Base-by-base conservation (phyloP, 306 rosid genomes). In the Cucurbita argyrosperma region DNA sequence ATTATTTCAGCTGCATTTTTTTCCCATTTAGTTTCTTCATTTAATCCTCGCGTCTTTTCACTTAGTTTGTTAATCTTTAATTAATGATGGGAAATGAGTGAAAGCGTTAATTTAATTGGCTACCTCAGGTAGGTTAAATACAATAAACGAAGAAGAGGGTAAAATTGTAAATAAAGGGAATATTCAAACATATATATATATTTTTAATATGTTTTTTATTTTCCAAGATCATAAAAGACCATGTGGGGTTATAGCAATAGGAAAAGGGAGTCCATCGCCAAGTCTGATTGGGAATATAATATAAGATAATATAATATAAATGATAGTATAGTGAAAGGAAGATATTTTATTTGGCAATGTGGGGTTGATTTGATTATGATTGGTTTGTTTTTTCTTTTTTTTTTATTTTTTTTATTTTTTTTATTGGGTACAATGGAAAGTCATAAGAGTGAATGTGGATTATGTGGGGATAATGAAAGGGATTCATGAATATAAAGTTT, bases 301-400 rank as follows among this genome's bases (percentile, higher is more conserved):
- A 46, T 46, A 46, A 50, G 13, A 50, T 5, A 50, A 40, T 39
- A 39, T n/a, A 63, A 42, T 42, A 4, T 5, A 5, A n/a, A 30
- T 30, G 35, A 30, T 30, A n/a, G 14, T 64, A 67, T 67, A 21
- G 72, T 49, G 7, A 10, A 45, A 45, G 56, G 45, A 69, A 49
- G 57, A 69, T 69, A 69, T 69, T 69, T 40, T 69, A 69, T 69
- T 69, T 26, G 58, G 74, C 11, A 69, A 13, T 55, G 11, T 49
- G 23, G 57, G 21, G 13, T 46, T 46, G 58, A 69, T 69, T 69
- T 68, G 35, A 30, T 49, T 49, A 69, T 26, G 14, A 30, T 5
- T 50, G 37, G 10, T 45, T 49, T 7, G 23, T 49, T 15, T 66
- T 7, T 69, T 69, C 12, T 16, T 21, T 1, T 30, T 30, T 3